Conservation (phyloP, 768 basidiomycete genomes). For the Sistotremastrum niveocremeum region DNA sequence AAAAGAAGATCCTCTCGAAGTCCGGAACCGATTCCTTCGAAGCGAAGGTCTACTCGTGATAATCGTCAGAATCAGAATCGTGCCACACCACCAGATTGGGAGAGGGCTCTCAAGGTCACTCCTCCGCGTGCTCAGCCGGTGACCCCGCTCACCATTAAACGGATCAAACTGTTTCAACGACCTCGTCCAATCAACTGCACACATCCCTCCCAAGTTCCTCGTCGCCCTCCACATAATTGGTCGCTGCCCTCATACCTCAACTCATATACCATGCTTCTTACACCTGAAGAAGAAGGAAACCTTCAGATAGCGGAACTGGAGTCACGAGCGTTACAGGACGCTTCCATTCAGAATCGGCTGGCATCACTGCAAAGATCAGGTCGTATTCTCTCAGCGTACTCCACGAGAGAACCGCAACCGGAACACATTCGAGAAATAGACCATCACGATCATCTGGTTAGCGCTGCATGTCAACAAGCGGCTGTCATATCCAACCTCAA, state of each 20-base stretch:
- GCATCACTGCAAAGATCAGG: no score
- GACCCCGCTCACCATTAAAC: constrained; percentile 30
- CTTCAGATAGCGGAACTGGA: constrained; percentile 17
- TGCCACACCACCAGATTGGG: constrained; percentile 3
- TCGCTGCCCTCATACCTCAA: constrained; percentile 45
- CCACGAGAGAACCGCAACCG: constrained; percentile 3
- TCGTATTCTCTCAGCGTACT: not conserved
- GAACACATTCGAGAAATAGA: constrained; percentile 13
- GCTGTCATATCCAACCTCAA: constrained; percentile 29
- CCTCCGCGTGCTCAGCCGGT: constrained; percentile 8
- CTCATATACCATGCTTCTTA: constrained; percentile 33
- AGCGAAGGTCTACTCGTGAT: not conserved
- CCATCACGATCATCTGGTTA: constrained; percentile 12
- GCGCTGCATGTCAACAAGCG: constrained; percentile 1
- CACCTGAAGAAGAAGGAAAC: constrained; percentile 2
- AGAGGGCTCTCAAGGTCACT: not conserved
- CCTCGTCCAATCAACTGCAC: constrained; percentile 47
- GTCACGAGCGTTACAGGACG: no score
- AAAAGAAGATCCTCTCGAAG: constrained; percentile 2
- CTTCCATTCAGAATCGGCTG: no score
- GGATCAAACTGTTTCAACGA: constrained; percentile 54
- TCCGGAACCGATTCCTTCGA: not conserved
- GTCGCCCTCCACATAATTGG: constrained; percentile 32
- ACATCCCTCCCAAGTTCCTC: constrained; percentile 53
- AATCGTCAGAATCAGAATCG: constrained; percentile 6